Percentiles rank a stretch among this genome's conserved stretches.
Conservation (phyloP, 2,329 filamentous ascomycete genomes). For the Pseudohalonectria lignicola region DNA sequence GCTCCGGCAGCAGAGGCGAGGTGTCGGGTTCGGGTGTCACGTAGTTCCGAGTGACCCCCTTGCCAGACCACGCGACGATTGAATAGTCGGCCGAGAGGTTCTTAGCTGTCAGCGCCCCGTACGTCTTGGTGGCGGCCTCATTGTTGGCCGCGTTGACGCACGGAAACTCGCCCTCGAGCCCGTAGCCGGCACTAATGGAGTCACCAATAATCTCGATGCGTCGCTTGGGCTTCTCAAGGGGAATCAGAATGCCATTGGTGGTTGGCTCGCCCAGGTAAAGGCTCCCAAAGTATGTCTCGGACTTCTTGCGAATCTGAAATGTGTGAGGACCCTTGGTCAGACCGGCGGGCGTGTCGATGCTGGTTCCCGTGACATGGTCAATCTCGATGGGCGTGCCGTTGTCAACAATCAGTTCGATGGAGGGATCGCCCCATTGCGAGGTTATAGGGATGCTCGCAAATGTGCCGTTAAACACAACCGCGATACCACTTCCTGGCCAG, state of each 20-base stretch:
- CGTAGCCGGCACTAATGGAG: constrained; percentile 32
- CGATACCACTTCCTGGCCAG: constrained; percentile 30
- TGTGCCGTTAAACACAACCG: constrained; percentile 27
- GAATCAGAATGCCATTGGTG: constrained; percentile 5
- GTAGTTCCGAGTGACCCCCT: constrained; percentile 29
- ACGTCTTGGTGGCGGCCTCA: constrained; percentile 27
- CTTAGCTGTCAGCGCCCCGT: constrained; percentile 28
- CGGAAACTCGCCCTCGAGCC: constrained; percentile 25
- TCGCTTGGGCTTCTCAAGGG: constrained; percentile 12
- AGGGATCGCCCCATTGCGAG: constrained; percentile 18
- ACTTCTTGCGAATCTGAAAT: constrained; percentile 25
- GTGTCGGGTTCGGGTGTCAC: constrained; percentile 15
- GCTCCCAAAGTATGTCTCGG: constrained; percentile 21
- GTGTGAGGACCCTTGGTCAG: constrained; percentile 21
- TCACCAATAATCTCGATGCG: constrained; percentile 32
- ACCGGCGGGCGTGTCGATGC: constrained; percentile 16
- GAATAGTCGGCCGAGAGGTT: constrained; percentile 28
- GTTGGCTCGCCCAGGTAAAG: constrained; percentile 17
- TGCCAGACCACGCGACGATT: constrained; percentile 31
- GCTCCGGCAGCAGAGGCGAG: constrained; percentile 23
- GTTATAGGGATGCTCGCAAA: constrained; percentile 22
- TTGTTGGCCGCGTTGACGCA: constrained; percentile 26
- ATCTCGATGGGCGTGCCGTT: constrained; percentile 14
- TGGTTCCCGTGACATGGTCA: constrained; percentile 15
- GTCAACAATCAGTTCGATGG: constrained; percentile 22